phyloP scores from a whole-genome alignment of 345 rosid species.

The Xanthoceras sorbifolium region DNA sequence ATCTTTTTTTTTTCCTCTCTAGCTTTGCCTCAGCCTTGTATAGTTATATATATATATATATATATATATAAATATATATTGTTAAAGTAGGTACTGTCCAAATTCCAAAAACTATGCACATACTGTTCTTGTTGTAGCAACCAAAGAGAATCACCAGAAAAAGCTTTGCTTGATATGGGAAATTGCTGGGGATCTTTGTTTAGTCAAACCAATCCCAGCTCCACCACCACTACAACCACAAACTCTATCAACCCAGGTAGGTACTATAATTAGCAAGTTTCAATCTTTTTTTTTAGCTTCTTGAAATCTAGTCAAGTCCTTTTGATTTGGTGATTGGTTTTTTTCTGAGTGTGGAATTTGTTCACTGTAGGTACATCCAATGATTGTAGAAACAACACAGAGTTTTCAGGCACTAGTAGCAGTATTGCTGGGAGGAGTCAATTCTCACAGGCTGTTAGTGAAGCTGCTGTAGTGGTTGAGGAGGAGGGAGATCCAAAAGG shows the following conservation, averaged over 20 bases:
- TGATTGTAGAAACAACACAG: slow-evolving; percentile 33
- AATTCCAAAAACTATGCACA: neutral
- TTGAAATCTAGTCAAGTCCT: neutral
- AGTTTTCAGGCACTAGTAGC: slow-evolving; percentile 34
- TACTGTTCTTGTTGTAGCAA: neutral
- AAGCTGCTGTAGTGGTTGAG: slow-evolving; percentile 24
- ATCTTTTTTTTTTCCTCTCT: neutral
- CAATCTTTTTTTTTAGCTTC: neutral
- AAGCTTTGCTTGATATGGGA: slow-evolving; percentile 37
- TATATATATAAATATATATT: no score
- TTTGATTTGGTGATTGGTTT: neutral
- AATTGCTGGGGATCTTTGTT: slow-evolving; percentile 37
- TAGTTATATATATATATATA: no score
- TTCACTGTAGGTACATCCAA: slow-evolving; percentile 27
- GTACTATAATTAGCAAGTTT: neutral
- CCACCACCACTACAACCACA: neutral
- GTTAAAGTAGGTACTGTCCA: neutral
- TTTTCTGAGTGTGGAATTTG: neutral
- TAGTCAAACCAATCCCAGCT: neutral
- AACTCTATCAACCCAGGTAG: slow-evolving; percentile 31
- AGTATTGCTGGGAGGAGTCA: slow-evolving; percentile 45
- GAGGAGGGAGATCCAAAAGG: slow-evolving; percentile 24
- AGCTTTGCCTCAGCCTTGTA: neutral
- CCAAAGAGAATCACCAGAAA: neutral
- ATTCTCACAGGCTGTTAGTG: slow-evolving; percentile 45